Evolutionary conservation across 768 basidiomycete genomes (phyloP).

Genomic region (Gyrodon lividus): DNA sequence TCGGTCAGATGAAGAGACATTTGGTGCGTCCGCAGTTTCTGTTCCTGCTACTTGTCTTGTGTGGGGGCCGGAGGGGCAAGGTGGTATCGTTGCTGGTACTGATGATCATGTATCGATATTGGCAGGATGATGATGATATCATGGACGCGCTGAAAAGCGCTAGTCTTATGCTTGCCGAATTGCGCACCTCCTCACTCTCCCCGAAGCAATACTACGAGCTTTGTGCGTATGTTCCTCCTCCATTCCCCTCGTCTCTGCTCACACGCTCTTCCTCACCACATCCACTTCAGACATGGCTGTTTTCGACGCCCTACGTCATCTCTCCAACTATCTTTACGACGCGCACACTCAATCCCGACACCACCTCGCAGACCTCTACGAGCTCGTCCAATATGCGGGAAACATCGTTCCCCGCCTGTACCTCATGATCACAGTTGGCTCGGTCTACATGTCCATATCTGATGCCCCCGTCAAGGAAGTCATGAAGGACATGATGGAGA

Average conservation of each 20-base stretch:
- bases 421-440: constrained; percentile 99
- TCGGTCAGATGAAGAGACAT: constrained; percentile 93
- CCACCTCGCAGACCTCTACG: constrained; percentile 97
- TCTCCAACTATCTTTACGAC: constrained; percentile 95
- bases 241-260: not conserved
- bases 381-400: constrained; percentile 98
- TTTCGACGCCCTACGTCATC: constrained; percentile 92
- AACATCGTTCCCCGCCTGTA: constrained; percentile 93
- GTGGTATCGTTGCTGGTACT: not conserved
- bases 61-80: not conserved
- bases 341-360: constrained; percentile 90
- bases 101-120: not conserved
- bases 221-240: constrained; percentile 50
- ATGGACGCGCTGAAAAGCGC: constrained; percentile 99
- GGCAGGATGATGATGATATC: constrained; percentile 88
- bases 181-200: constrained; percentile 88
- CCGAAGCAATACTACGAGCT: constrained; percentile 99
- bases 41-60: not conserved
- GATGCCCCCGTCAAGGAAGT: constrained; percentile 98
- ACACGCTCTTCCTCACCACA: not conserved
- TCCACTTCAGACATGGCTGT: constrained; percentile 85
- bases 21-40: constrained; percentile 52
- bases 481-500: constrained; percentile 99
- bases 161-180: constrained; percentile 94
- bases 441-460: constrained; percentile 97